phyloP scores from a whole-genome alignment of 805 yeast genomes.

The Sugiyamaella valdiviana region DNA sequence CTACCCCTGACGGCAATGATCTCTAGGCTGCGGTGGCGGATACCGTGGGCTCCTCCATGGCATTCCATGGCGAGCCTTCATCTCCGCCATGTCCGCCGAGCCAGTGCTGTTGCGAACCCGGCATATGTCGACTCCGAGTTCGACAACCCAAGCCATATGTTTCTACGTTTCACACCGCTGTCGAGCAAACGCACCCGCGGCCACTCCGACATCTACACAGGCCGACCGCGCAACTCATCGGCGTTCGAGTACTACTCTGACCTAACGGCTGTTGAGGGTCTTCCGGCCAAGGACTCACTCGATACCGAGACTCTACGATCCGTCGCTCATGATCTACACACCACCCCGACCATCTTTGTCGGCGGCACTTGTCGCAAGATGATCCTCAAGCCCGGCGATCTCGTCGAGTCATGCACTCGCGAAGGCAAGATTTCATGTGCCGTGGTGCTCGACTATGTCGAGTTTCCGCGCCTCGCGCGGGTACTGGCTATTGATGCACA shows the following conservation, averaged over 20 bases:
- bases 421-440: slow-evolving; percentile 14
- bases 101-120: background rate
- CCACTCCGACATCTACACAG: slow-evolving; percentile 6
- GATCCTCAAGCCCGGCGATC: slow-evolving; percentile 8
- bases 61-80: too few relatives aligned
- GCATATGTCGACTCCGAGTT: background rate
- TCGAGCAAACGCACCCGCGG: slow-evolving; percentile 2
- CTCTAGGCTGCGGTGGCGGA: too few relatives aligned
- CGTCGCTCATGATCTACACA: background rate
- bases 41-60: too few relatives aligned
- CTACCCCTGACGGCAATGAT: too few relatives aligned
- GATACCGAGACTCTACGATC: background rate
- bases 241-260: slow-evolving; percentile 4
- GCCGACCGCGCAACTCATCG: slow-evolving; percentile 7
- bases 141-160: slow-evolving; percentile 1
- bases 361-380: background rate
- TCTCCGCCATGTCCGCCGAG: too few relatives aligned
- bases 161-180: slow-evolving; percentile 10
- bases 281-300: background rate
- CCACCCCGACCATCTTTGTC: background rate
- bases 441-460: slow-evolving; percentile 1
- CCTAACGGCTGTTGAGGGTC: background rate
- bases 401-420: slow-evolving; percentile 9
- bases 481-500: slow-evolving; percentile 10
- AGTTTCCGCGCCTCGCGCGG: background rate